These are phyloP conservation scores for Yamadazyma taylorii DNA, from an alignment of 1,139 yeast species.

Conservation along the genomic window DNA sequence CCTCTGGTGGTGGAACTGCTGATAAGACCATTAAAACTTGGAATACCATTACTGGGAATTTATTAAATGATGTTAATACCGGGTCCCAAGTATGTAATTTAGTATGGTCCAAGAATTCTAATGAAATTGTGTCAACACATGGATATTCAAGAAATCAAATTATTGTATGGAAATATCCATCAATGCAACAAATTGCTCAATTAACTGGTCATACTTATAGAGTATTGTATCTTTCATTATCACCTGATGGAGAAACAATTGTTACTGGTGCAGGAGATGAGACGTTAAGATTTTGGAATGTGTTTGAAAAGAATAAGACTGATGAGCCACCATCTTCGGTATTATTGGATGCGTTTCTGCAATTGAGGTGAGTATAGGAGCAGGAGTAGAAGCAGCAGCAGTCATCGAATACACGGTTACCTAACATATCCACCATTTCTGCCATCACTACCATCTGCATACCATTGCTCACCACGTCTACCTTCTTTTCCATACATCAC, in stretches of 20 bases:
- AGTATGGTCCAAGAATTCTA: slow-evolving; percentile 89
- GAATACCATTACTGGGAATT: slow-evolving; percentile 82
- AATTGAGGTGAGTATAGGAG: slow-evolving; percentile 53
- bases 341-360: slow-evolving; percentile 76
- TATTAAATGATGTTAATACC: slow-evolving; percentile 78
- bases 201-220: slow-evolving; percentile 93
- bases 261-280: slow-evolving; percentile 99
- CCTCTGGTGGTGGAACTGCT: slow-evolving; percentile 97
- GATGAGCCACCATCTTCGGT: slow-evolving; percentile 63
- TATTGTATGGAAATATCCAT: slow-evolving; percentile 92
- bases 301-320: slow-evolving; percentile 71
- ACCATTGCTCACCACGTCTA: too few relatives aligned
- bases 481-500: too few relatives aligned
- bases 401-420: too few relatives aligned
- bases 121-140: slow-evolving; percentile 91
- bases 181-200: slow-evolving; percentile 90
- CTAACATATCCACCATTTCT: too few relatives aligned
- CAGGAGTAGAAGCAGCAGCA: too few relatives aligned
- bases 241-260: slow-evolving; percentile 98
- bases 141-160: slow-evolving; percentile 92
- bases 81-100: slow-evolving; percentile 96
- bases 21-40: slow-evolving; percentile 89
- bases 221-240: slow-evolving; percentile 82
- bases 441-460: too few relatives aligned
- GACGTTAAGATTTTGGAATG: slow-evolving; percentile 90